Percentiles rank a stretch among this genome's conserved stretches.
Evolutionary conservation across 2,329 filamentous ascomycete genomes (phyloP).

Genomic region (Periconia macrospinosa): DNA sequence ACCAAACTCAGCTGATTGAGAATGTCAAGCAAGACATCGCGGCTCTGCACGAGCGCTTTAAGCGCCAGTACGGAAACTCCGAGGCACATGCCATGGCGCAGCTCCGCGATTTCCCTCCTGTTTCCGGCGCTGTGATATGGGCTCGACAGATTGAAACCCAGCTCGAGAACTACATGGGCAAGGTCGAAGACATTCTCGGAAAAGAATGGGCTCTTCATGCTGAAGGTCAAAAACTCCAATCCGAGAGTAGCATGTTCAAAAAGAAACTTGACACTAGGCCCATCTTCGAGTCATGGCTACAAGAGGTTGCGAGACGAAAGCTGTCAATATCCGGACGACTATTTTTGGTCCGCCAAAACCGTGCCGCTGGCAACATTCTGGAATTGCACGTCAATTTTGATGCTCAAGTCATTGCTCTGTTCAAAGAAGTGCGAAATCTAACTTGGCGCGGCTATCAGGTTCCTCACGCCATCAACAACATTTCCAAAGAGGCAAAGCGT

Average conservation of each 20-base stretch:
- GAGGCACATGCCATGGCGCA: slow-evolving; percentile 98
- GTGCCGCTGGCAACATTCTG: slow-evolving; percentile 84
- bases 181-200: slow-evolving; percentile 96
- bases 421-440: slow-evolving; percentile 97
- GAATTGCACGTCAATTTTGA: slow-evolving; percentile 97
- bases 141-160: slow-evolving; percentile 96
- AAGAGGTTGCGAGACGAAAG: slow-evolving; percentile 84
- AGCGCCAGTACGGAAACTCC: slow-evolving; percentile 97
- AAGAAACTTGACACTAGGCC: slow-evolving; percentile 93
- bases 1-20: slow-evolving; percentile 96
- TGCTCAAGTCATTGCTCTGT: slow-evolving; percentile 92
- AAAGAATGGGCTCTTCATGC: slow-evolving; percentile 92
- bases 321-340: slow-evolving; percentile 90
- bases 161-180: slow-evolving; percentile 95
- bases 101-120: slow-evolving; percentile 89
- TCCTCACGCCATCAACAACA: slow-evolving; percentile 90
- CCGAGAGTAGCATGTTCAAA: slow-evolving; percentile 89
- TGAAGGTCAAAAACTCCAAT: slow-evolving; percentile 90
- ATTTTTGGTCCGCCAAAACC: slow-evolving; percentile 85
- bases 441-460: slow-evolving; percentile 94
- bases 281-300: slow-evolving; percentile 94
- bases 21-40: slow-evolving; percentile 97
- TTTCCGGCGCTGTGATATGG: slow-evolving; percentile 97
- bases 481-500: slow-evolving; percentile 97
- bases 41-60: slow-evolving; percentile 92